phyloP scores from a whole-genome alignment of 129 eudicot genomes.

The Flaveria linearis region DNA sequence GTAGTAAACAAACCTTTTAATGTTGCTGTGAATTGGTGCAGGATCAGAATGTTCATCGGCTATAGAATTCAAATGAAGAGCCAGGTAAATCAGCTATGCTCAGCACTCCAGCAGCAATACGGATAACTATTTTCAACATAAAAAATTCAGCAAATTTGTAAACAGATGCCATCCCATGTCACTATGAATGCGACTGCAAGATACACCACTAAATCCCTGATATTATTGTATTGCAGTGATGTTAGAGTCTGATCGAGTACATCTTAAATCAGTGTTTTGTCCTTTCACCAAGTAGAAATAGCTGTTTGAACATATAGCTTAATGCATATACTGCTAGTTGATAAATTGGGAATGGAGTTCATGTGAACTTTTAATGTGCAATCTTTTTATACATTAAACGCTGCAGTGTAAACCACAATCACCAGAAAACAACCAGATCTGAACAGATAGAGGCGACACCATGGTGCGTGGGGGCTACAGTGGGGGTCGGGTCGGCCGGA shows the following conservation, averaged over 20 bases:
- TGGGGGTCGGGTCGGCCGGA: too few species aligned
- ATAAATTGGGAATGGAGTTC: slow-evolving; percentile 13
- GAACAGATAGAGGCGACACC: too few species aligned
- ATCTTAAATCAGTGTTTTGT: slow-evolving; percentile 10
- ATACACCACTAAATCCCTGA: not conserved
- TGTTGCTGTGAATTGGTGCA: slow-evolving; percentile 17
- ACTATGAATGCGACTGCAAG: slow-evolving; percentile 3
- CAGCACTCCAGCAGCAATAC: slow-evolving; percentile 4
- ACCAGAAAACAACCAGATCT: too few species aligned
- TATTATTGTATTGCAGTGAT: not conserved
- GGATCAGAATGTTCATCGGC: not conserved
- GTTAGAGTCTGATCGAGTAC: slow-evolving; percentile 24
- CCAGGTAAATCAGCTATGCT: slow-evolving; percentile 9
- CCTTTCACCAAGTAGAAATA: not conserved
- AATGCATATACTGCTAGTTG: slow-evolving; percentile 15
- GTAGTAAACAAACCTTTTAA: not conserved
- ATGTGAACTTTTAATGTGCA: not conserved
- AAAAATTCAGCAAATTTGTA: not conserved
- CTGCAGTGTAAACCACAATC: not conserved
- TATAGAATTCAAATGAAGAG: slow-evolving; percentile 4
- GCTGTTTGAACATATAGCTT: slow-evolving; percentile 10
- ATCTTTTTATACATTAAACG: not conserved
- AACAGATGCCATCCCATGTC: slow-evolving; percentile 12
- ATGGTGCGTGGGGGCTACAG: too few species aligned
- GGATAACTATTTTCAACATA: not conserved